Conservation (phyloP, 192 early-diverging fungal genomes). For the Backusella macrospora region DNA sequence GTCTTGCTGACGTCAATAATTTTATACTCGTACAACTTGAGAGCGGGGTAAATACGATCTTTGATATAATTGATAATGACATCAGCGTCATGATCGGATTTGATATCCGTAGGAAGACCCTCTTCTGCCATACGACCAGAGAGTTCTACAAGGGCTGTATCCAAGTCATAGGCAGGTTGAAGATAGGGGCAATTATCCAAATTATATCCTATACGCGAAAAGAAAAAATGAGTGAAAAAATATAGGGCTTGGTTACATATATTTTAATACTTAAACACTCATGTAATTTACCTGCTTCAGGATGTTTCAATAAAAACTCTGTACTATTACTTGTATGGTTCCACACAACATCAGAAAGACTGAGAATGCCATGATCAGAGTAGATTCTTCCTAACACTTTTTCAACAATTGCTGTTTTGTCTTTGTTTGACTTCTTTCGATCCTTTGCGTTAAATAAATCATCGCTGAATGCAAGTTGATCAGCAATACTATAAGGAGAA, state of each 20-base stretch:
- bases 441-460: conserved; percentile 76
- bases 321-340: conserved; percentile 97
- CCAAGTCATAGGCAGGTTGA: conserved; percentile 89
- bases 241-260: neutral
- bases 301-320: conserved; percentile 93
- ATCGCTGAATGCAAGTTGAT: conserved; percentile 89
- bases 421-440: conserved; percentile 52
- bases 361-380: conserved; percentile 71
- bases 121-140: conserved; percentile 60
- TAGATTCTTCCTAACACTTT: conserved; percentile 58
- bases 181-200: conserved; percentile 93
- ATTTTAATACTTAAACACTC: neutral
- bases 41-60: conserved; percentile 54
- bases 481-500: conserved; percentile 97
- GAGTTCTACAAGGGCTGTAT: conserved; percentile 80
- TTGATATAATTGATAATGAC: conserved; percentile 61
- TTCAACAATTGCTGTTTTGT: conserved; percentile 62
- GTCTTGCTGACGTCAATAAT: conserved; percentile 67
- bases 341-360: conserved; percentile 95
- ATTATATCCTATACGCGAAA: conserved; percentile 79
- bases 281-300: conserved; percentile 75
- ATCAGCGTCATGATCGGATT: conserved; percentile 69
- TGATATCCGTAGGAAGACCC: conserved; percentile 55
- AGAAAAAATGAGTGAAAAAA: conserved; percentile 19
- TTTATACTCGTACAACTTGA: conserved; percentile 91